phyloP scores from a whole-genome alignment of 768 basidiomycete genomes.

The Trametes cubensis region DNA sequence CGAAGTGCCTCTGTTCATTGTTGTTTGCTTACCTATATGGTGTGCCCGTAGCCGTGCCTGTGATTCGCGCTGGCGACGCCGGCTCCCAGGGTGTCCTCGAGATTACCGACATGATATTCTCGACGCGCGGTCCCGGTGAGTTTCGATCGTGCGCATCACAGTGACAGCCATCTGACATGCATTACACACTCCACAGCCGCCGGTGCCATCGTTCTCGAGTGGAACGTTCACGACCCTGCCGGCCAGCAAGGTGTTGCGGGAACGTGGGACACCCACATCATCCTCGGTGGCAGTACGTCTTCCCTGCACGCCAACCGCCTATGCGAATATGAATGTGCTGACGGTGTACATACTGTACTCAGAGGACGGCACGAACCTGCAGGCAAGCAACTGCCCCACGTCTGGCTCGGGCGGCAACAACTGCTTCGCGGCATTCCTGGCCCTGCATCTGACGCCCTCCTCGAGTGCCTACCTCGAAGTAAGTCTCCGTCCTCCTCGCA shows the following conservation, averaged over 20 bases:
- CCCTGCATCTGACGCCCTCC: constrained; percentile 53
- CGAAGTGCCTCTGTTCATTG: too few relatives aligned
- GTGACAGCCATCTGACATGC: background rate
- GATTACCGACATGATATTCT: constrained; percentile 51
- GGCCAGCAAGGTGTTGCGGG: constrained; percentile 53
- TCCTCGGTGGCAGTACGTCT: constrained; percentile 33
- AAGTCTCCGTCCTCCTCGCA: constrained; percentile 46
- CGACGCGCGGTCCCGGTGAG: constrained; percentile 43
- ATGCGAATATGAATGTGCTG: background rate
- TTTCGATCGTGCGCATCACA: background rate
- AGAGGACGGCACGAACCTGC: constrained; percentile 36
- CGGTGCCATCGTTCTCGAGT: constrained; percentile 67
- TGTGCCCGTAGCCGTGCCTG: constrained; percentile 35
- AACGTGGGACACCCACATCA: constrained; percentile 54
- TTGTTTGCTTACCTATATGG: background rate
- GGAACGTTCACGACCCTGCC: constrained; percentile 51
- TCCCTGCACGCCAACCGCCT: background rate
- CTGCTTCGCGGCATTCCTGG: constrained; percentile 72
- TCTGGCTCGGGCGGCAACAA: constrained; percentile 36
- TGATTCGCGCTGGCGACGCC: constrained; percentile 44
- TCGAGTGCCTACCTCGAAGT: constrained; percentile 61
- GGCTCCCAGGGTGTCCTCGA: constrained; percentile 45
- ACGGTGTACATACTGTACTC: background rate
- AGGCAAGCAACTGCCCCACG: constrained; percentile 40
- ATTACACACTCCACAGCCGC: constrained; percentile 30